Conservation (phyloP, 768 basidiomycete species). For the Boletales sp. region DNA sequence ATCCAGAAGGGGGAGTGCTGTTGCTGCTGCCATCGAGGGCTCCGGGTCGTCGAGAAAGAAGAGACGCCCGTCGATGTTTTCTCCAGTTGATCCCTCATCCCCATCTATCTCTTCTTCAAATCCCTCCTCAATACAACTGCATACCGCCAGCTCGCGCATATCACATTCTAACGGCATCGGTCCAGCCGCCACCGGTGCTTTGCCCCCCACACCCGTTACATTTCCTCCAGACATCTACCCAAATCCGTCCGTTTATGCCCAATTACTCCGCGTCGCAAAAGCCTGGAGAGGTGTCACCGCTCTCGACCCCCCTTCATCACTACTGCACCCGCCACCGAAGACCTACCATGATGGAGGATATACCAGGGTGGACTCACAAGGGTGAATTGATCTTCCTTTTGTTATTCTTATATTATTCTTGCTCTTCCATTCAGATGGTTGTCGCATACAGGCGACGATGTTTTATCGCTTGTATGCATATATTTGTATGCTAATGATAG, state of each 20-base stretch:
- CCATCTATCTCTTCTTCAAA: conserved; percentile 12
- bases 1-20: conserved; percentile 32
- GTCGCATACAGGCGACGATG: conserved; percentile 14
- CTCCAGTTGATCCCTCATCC: conserved; percentile 19
- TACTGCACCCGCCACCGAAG: conserved; percentile 18
- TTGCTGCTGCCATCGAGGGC: conserved; percentile 34
- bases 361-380: conserved; percentile 24
- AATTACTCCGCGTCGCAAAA: conserved; percentile 55
- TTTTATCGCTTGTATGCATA: conserved; percentile 9
- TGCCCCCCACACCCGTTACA: conserved; percentile 35
- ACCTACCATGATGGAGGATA: conserved; percentile 20
- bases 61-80: conserved; percentile 37
- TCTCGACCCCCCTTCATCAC: conserved; percentile 31
- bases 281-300: conserved; percentile 71
- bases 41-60: conserved; percentile 34
- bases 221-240: conserved; percentile 28
- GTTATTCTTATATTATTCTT: not conserved
- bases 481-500: conserved; percentile 15
- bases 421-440: not conserved
- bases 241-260: conserved; percentile 40
- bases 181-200: conserved; percentile 2
- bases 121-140: conserved; percentile 9
- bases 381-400: conserved; percentile 18
- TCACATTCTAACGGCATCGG: conserved; percentile 9
- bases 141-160: conserved; percentile 17